These are phyloP conservation scores for Schoenoplectus tabernaemontani DNA, from an alignment of 202 grass and related monocot genomes.

Conservation along the genomic window DNA sequence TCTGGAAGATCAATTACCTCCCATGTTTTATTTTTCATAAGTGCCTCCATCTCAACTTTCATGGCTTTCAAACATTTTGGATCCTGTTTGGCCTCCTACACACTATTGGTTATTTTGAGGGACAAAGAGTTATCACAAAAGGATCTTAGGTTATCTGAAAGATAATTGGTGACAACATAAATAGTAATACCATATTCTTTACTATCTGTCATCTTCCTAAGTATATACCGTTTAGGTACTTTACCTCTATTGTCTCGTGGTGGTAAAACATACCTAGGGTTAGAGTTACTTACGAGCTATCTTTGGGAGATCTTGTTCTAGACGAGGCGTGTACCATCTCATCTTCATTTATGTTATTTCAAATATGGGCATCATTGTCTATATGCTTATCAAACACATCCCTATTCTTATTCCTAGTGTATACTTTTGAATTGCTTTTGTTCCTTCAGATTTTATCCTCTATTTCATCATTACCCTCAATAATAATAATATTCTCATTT, in stretches of 20 bases:
- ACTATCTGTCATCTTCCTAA: not conserved
- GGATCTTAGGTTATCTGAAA: not conserved
- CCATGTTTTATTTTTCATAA: not conserved
- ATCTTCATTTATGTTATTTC: not conserved
- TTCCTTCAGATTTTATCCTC: too few relatives aligned
- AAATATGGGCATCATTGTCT: too few relatives aligned
- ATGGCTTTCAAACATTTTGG: not conserved
- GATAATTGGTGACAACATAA: not conserved
- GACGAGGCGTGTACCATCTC: too few relatives aligned
- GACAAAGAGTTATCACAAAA: not conserved
- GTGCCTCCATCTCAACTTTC: not conserved
- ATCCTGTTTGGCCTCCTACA: not conserved
- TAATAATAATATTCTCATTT: too few relatives aligned
- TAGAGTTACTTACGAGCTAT: not conserved
- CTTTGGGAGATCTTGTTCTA: too few relatives aligned
- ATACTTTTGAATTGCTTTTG: too few relatives aligned
- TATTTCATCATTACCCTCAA: too few relatives aligned
- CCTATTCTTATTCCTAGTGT: too few relatives aligned
- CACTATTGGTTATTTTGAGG: not conserved
- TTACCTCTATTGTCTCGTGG: not conserved
- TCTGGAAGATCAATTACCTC: not conserved
- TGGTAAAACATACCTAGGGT: not conserved
- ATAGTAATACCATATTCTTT: not conserved
- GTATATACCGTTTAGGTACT: not conserved
- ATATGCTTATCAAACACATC: too few relatives aligned